Percentiles rank a stretch among this genome's conserved stretches.
Evolutionary conservation across 495 filamentous ascomycete species (phyloP).

Genomic region (Penicillium mononematosum): DNA sequence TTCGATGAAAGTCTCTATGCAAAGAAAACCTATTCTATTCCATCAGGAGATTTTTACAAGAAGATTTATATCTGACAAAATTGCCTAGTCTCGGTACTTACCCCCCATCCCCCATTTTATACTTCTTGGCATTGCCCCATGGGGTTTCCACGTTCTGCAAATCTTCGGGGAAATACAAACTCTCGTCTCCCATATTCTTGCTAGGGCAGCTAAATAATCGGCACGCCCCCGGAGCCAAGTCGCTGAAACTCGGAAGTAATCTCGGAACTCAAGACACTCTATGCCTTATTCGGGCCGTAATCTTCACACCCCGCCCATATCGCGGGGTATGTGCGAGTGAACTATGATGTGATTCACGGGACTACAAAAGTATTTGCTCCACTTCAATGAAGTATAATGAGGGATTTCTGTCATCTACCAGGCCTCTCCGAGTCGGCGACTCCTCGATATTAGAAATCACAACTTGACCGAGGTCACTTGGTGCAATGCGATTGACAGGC

Average conservation of each 20-base stretch:
- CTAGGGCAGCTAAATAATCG: background rate
- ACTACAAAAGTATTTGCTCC: background rate
- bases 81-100: too few species aligned
- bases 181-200: background rate
- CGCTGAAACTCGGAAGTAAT: conserved; percentile 14
- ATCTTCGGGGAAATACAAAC: background rate
- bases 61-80: background rate
- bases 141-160: conserved; percentile 5
- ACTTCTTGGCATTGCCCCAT: background rate
- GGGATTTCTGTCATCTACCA: too few species aligned
- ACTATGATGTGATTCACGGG: background rate
- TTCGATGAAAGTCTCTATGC: background rate
- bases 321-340: background rate
- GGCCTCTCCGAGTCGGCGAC: too few species aligned
- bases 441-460: too few species aligned
- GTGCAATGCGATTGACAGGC: too few species aligned
- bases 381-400: too few species aligned
- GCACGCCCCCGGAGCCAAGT: conserved; percentile 2
- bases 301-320: background rate
- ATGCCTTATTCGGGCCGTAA: conserved; percentile 1
- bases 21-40: background rate
- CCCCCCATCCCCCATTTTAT: background rate
- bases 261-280: conserved; percentile 1
- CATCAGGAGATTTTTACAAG: background rate
- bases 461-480: too few species aligned